Evolutionary conservation across 352 stramenopile genomes (phyloP), one percentile per base, ranked within the genome.

Genomic region (Globisporangium takayamanum): DNA sequence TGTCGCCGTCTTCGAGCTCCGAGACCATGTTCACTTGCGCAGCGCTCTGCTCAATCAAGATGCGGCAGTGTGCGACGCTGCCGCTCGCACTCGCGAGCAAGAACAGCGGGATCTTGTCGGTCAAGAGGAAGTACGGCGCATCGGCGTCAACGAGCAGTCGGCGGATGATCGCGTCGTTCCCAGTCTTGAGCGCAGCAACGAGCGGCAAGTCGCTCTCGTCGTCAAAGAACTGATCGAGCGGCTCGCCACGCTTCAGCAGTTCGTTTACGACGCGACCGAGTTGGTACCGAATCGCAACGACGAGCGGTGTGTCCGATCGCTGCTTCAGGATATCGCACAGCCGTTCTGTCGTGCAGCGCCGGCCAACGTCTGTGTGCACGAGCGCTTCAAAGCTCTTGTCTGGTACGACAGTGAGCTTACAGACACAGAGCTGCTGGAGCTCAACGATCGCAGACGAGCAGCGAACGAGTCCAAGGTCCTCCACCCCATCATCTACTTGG

Each of bases 221-320:
- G 11, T 70, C 62, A 16, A 66, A 62, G 41, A 78, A 63, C n/a
- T 53, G 56, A 50, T 90, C 68, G 1, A 89, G 72, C 1, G 75
- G 62, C 47, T 89, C 78, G 16, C 73, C 76, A 11, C 74, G 57
- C 14, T 69, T 66, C 41, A 94, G 53, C 5, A 94, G 46, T 49
- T 92, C 83, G 53, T 94, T 87, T n/a, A 94, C 85, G 3, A 80
- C 85, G 8, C 81, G 82, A 5, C 76, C 76, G 22, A 92, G 66
- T 30, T 94, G 79, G 53, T 92, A 92, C n/a, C 83, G 76, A 25
- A 94, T 78, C 3, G 85, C 82, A 1, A 87, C 75, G 53, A 89
- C 79, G 4, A 94, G 61, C 8, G 85, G 82, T 0, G 74, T 76
- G 44, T 76, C 67, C 0, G 83, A 91, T 20, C 85, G 73, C 54